Evolutionary conservation across 2,329 filamentous ascomycete genomes (phyloP).

Genomic region (Exophiala sp.): DNA sequence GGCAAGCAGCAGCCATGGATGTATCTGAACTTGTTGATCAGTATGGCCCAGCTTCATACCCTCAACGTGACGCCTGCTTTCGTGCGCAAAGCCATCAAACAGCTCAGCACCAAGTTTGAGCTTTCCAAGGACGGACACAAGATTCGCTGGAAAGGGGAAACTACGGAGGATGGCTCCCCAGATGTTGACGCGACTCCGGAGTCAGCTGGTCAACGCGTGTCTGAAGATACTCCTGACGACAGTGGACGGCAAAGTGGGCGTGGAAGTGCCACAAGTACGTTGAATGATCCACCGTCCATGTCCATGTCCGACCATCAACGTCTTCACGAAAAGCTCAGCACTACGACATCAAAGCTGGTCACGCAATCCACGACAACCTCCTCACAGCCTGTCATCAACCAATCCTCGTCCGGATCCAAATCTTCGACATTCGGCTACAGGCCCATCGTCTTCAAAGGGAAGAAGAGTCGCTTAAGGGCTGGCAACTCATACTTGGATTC

Average conservation of each 20-base stretch:
- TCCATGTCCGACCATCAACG: conserved; percentile 21
- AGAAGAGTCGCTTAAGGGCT: conserved; percentile 36
- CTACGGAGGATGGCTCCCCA: conserved; percentile 61
- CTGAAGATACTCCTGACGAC: conserved; percentile 20
- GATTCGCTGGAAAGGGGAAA: conserved; percentile 73
- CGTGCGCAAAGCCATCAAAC: conserved; percentile 66
- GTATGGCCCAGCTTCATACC: conserved; percentile 80
- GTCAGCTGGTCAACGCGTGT: background rate
- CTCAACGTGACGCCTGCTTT: conserved; percentile 78
- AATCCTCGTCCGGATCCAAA: conserved; percentile 14
- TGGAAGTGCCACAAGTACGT: conserved; percentile 38
- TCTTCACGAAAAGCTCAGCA: background rate
- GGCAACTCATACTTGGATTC: conserved; percentile 45
- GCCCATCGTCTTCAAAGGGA: conserved; percentile 52
- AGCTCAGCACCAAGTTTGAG: conserved; percentile 72
- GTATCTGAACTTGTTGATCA: conserved; percentile 61
- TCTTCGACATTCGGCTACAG: conserved; percentile 25
- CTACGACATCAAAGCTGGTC: conserved; percentile 1
- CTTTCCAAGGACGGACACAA: conserved; percentile 73
- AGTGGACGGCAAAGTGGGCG: conserved; percentile 48
- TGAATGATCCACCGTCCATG: conserved; percentile 37
- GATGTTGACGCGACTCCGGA: conserved; percentile 47
- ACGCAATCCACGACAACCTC: conserved; percentile 5
- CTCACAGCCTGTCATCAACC: conserved; percentile 9
- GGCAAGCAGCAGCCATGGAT: conserved; percentile 25